phyloP scores from a whole-genome alignment of 2,329 filamentous ascomycete species.

The Parascedosporium putredinis region DNA sequence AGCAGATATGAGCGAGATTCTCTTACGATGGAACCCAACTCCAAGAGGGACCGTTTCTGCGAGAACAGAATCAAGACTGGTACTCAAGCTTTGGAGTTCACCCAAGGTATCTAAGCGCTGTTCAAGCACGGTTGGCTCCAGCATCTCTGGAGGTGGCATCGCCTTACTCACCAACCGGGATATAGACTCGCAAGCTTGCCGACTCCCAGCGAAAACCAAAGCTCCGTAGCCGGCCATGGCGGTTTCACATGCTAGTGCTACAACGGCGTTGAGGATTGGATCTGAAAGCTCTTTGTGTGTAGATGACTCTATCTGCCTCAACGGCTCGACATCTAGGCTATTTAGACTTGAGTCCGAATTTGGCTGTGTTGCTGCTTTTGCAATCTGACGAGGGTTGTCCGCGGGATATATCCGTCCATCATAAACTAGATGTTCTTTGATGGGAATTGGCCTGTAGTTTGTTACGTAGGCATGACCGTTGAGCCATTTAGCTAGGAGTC shows the following conservation, averaged over 20 bases:
- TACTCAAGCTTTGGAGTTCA: slow-evolving; percentile 54
- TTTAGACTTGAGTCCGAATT: neutral
- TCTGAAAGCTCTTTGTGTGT: slow-evolving; percentile 51
- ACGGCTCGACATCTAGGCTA: slow-evolving; percentile 23
- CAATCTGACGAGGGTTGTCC: slow-evolving; percentile 27
- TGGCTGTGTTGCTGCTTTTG: slow-evolving; percentile 41
- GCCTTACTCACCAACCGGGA: slow-evolving; percentile 58
- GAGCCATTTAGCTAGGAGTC: slow-evolving; percentile 60
- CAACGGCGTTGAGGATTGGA: slow-evolving; percentile 57
- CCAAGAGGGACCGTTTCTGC: slow-evolving; percentile 54
- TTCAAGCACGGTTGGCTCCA: slow-evolving; percentile 39
- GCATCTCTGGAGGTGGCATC: slow-evolving; percentile 41
- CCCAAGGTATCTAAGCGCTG: slow-evolving; percentile 53
- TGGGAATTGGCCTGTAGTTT: slow-evolving; percentile 62
- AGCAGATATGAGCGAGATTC: neutral
- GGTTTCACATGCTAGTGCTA: slow-evolving; percentile 60
- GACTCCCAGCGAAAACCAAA: slow-evolving; percentile 64
- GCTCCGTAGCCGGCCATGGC: slow-evolving; percentile 58
- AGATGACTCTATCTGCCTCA: slow-evolving; percentile 43
- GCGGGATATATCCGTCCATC: slow-evolving; percentile 58
- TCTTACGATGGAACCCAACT: slow-evolving; percentile 63
- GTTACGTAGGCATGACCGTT: slow-evolving; percentile 62
- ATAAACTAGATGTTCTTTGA: slow-evolving; percentile 65
- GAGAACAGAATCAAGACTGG: slow-evolving; percentile 55
- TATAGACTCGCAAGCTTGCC: slow-evolving; percentile 55